phyloP scores from a whole-genome alignment of 2,329 filamentous ascomycete genomes.

The Diaporthe amygdali region DNA sequence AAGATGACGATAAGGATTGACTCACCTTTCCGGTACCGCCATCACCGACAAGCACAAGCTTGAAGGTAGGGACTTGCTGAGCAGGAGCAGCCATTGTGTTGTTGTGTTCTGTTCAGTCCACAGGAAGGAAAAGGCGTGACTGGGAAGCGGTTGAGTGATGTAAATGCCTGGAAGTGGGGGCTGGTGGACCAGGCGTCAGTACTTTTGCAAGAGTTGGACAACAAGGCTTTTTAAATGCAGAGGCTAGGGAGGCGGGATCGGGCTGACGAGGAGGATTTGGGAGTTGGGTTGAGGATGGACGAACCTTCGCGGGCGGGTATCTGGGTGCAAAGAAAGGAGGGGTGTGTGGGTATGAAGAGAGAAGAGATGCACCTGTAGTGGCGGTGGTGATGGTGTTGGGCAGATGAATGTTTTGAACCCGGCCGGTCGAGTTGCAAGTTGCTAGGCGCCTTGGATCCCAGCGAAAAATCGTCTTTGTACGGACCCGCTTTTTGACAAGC shows the following conservation, averaged over 20 bases:
- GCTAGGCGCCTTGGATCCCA: conserved; percentile 36
- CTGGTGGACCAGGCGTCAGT: conserved; percentile 25
- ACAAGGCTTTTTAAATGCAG: conserved; percentile 19
- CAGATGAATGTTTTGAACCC: conserved; percentile 42
- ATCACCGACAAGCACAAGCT: conserved; percentile 99
- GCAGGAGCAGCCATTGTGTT: conserved; percentile 69
- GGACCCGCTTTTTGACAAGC: background rate
- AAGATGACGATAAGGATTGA: conserved; percentile 27
- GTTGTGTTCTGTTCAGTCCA: conserved; percentile 34
- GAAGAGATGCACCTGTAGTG: conserved; percentile 20
- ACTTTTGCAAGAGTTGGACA: conserved; percentile 24
- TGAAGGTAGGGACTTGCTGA: conserved; percentile 80
- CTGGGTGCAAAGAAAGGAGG: conserved; percentile 22
- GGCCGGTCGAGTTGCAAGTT: conserved; percentile 37
- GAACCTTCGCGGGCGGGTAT: conserved; percentile 26
- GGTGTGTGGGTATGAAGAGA: conserved; percentile 22
- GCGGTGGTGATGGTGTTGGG: conserved; percentile 19
- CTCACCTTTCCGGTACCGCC: conserved; percentile 99
- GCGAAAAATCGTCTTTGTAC: conserved; percentile 42
- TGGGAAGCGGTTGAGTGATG: conserved; percentile 23
- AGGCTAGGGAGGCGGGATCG: conserved; percentile 4
- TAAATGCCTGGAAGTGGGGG: conserved; percentile 27
- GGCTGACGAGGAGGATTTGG: background rate
- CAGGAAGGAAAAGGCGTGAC: conserved; percentile 20
- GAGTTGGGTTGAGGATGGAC: conserved; percentile 11